Conservation (phyloP, 1,284 basidiomycete species). For the Irpex sp. region DNA sequence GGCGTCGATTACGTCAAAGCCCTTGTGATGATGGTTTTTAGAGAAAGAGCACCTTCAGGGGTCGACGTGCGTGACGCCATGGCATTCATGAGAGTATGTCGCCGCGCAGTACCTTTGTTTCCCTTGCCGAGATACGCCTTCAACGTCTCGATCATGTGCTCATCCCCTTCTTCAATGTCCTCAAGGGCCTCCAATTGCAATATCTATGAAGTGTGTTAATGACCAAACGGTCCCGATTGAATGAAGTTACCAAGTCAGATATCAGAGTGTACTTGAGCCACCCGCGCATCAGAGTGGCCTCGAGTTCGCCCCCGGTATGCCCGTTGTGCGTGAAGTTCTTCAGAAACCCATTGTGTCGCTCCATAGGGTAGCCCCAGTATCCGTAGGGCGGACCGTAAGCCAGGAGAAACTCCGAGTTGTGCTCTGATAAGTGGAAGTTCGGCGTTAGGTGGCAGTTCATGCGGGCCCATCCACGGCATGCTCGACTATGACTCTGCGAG, state of each 20-base stretch:
- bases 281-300: neutral
- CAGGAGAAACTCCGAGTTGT: neutral
- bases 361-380: neutral
- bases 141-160: neutral
- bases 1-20: no score
- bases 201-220: neutral
- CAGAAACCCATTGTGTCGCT: neutral
- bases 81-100: neutral
- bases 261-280: neutral
- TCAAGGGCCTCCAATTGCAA: neutral
- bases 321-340: neutral
- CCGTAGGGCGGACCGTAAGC: neutral
- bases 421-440: neutral
- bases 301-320: neutral
- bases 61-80: neutral
- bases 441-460: neutral
- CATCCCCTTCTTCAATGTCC: neutral
- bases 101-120: neutral
- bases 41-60: neutral
- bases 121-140: neutral
- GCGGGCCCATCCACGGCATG: neutral
- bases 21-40: no score
- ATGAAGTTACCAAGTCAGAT: neutral
- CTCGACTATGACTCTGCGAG: neutral
- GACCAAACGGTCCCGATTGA: no score